Percentiles rank a stretch among this genome's conserved stretches.
Conservation (phyloP, 441 rosid genomes). For the Rhodomyrtus psidioides region DNA sequence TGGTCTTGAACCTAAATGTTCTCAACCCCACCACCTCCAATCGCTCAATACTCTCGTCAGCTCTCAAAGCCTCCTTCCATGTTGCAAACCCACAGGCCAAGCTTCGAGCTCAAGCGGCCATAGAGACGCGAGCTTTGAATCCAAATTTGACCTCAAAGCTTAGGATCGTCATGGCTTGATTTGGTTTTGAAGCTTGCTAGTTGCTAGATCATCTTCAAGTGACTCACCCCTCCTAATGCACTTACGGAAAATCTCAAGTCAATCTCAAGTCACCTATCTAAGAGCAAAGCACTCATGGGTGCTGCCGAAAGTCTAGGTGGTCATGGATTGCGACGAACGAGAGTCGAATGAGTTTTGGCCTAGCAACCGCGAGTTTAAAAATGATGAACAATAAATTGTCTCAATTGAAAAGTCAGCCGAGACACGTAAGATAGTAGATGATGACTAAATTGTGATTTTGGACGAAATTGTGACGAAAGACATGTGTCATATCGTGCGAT, state of each 20-base stretch:
- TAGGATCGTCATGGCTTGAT: background rate
- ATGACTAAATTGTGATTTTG: rapidly evolving
- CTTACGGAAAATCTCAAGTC: too few species aligned
- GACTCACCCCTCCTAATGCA: too few species aligned
- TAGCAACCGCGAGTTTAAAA: too few species aligned
- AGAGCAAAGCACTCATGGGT: rapidly evolving
- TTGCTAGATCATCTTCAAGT: background rate
- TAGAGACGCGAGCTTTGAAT: background rate
- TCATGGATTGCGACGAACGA: rapidly evolving
- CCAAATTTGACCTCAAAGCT: background rate
- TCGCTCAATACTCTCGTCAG: background rate
- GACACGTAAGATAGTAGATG: rapidly evolving
- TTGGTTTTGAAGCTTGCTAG: background rate
- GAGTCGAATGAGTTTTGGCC: background rate
- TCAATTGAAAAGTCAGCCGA: rapidly evolving
- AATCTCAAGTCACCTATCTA: rapidly evolving
- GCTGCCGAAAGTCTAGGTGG: rapidly evolving
- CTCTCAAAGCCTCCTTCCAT: background rate
- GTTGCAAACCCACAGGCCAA: too few species aligned
- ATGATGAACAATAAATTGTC: too few species aligned
- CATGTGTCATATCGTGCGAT: background rate
- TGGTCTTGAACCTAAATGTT: background rate
- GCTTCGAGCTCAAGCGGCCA: background rate
- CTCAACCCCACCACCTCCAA: background rate
- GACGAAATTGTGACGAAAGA: rapidly evolving